Percentiles rank a stretch among this genome's conserved stretches.
These are phyloP conservation scores for Oehlia diaphana DNA, from an alignment of 192 early-diverging fungal species.

Conservation along the genomic window DNA sequence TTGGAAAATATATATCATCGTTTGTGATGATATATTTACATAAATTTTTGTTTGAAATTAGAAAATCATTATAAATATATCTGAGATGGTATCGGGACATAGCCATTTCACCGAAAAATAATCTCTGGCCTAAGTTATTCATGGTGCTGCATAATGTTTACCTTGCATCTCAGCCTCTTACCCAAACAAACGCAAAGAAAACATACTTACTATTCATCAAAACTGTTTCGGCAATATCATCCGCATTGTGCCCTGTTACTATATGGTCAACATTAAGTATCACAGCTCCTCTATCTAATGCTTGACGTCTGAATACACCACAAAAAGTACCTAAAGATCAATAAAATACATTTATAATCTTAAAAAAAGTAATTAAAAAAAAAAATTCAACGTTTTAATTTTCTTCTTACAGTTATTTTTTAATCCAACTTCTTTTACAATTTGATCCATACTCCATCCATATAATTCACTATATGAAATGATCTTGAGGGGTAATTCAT, in stretches of 20 bases:
- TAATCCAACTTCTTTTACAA: slow-evolving; percentile 89
- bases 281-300: slow-evolving; percentile 91
- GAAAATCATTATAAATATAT: no score
- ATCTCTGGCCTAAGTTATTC: no score
- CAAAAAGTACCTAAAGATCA: slow-evolving; percentile 76
- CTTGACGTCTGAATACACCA: slow-evolving; percentile 97
- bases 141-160: no score
- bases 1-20: no score
- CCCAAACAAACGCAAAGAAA: background rate
- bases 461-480: slow-evolving; percentile 95
- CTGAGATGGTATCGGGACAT: no score
- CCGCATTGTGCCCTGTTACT: slow-evolving; percentile 98
- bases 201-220: slow-evolving; percentile 86
- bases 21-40: no score
- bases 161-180: no score
- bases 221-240: slow-evolving; percentile 98
- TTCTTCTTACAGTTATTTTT: slow-evolving; percentile 89
- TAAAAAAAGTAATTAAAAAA: background rate
- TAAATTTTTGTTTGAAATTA: no score
- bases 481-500: slow-evolving; percentile 89
- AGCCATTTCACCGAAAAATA: no score
- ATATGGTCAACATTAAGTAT: slow-evolving; percentile 93
- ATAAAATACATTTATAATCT: background rate
- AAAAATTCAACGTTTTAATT: no score
- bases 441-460: slow-evolving; percentile 98